Conservation (phyloP, 163 green algal species). For the Chlorella variabilis region DNA sequence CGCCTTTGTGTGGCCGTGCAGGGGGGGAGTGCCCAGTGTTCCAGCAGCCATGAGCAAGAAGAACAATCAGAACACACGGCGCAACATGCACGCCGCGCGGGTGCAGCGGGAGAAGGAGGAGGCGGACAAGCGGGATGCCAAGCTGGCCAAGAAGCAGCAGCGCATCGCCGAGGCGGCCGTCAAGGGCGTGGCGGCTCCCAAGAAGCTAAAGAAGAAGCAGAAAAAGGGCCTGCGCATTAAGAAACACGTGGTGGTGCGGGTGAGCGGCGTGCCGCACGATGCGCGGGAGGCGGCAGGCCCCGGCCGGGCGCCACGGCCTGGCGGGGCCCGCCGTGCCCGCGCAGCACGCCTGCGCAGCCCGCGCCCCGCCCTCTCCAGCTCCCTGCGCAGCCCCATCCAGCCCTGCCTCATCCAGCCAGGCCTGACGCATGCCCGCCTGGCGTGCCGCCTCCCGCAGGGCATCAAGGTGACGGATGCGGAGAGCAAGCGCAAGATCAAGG, state of each 20-base stretch:
- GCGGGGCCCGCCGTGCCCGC: too few species aligned
- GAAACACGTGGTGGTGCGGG: constrained; percentile 50
- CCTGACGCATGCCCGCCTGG: too few species aligned
- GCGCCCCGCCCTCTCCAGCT: too few species aligned
- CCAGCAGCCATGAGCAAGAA: constrained; percentile 43
- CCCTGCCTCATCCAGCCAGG: too few species aligned
- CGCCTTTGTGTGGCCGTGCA: too few species aligned
- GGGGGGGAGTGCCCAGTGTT: too few species aligned
- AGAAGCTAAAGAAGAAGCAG: constrained; percentile 39
- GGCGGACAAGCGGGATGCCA: constrained; percentile 24
- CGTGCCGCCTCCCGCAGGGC: constrained; percentile 22
- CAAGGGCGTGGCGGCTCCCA: constrained; percentile 28
- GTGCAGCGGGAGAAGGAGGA: constrained; percentile 43
- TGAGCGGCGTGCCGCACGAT: constrained; percentile 13
- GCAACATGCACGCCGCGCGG: constrained; percentile 26
- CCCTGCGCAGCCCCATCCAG: too few species aligned
- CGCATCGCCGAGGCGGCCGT: constrained; percentile 1
- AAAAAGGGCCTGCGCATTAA: constrained; percentile 44
- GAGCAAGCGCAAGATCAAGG: constrained; percentile 51
- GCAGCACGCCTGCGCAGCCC: too few species aligned
- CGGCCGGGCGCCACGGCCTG: too few species aligned
- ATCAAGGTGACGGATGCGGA: constrained; percentile 58
- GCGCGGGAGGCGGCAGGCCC: too few species aligned
- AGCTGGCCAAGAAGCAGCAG: constrained; percentile 29
- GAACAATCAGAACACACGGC: constrained; percentile 41